Evolutionary conservation across 192 early-diverging fungal genomes (phyloP), one percentile per base, ranked within the genome.

Genomic region (Spizellomyces punctatus): DNA sequence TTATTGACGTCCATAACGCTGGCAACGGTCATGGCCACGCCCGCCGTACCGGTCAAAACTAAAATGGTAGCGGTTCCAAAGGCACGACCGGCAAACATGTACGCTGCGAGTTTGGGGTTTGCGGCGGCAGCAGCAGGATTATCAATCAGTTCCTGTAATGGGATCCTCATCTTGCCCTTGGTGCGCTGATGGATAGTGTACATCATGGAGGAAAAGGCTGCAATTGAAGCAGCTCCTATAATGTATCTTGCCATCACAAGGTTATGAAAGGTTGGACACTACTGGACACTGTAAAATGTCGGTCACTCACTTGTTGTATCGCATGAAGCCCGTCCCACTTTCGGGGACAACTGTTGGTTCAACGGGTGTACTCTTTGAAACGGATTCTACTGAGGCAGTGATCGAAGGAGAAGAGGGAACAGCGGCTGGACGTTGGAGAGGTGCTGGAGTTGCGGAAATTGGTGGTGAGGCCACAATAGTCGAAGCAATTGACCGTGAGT

Each of bases 51-150:
- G 10, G 77, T 79, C 41, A 79, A 43, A 8, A 76, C 73, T 62
- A 82, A 41, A 17, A 67, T 22, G 5, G 81, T 82, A 22, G 74
- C 81, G 5, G 75, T 79, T 17, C 61, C 55, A 64, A 82, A 82
- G 21, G 81, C 77, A 7, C 81, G 66, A 6, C 81, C 81, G 46
- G 81, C 81, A 76, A 76, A 82, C 74, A 82, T 55, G 66, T 82
- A 82, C 8, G 77, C 81, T 12, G 75, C 75, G 8, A 79, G 61
- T 55, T 79, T 78, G 7, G 81, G 81, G 46, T 82, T 78, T 6
- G 81, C 77, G 14, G 74, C 77, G 1, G 67, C 21, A 5, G 73
- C 77, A 19, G 66, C 56, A 0, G 69, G 72, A 17, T 63, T 66
- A 8, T 69, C 66, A 50, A 81, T 21, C 17, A 82, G 64, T 16